phyloP scores from a whole-genome alignment of 495 filamentous ascomycete genomes.

The Penicillium manginii region DNA sequence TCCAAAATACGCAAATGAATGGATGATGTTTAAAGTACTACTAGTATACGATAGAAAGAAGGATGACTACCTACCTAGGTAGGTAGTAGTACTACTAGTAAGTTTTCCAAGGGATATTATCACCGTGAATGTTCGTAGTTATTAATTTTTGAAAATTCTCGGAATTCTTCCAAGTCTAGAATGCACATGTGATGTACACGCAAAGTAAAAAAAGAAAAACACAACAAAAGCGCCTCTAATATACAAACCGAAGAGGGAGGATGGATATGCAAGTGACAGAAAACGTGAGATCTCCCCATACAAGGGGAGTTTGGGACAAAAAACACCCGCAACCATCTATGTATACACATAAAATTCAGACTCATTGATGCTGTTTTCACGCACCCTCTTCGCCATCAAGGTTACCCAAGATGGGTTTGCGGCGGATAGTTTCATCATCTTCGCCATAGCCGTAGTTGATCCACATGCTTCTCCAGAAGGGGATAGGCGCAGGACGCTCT shows the following conservation, averaged over 20 bases:
- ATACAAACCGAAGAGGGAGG: conserved; percentile 33
- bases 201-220: conserved; percentile 11
- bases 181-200: conserved; percentile 24
- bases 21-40: too few relatives aligned
- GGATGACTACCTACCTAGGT: too few relatives aligned
- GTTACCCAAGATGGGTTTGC: conserved; percentile 47
- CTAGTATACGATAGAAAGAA: not conserved
- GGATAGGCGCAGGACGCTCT: conserved; percentile 40
- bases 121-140: too few relatives aligned
- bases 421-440: conserved; percentile 44
- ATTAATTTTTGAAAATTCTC: not conserved
- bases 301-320: conserved; percentile 16
- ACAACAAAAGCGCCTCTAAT: conserved; percentile 31
- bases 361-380: conserved; percentile 14
- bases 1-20: not conserved
- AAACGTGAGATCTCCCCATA: conserved; percentile 17
- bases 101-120: too few relatives aligned
- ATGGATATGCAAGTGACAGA: conserved; percentile 28
- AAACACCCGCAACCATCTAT: conserved; percentile 24
- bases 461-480: conserved; percentile 50
- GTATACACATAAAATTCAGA: conserved; percentile 12
- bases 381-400: conserved; percentile 41
- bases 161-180: conserved; percentile 7
- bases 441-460: conserved; percentile 51
- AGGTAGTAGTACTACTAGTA: not conserved